Base-by-base conservation (phyloP, 192 early-diverging fungal genomes). In the Dissophora globulifera region DNA sequence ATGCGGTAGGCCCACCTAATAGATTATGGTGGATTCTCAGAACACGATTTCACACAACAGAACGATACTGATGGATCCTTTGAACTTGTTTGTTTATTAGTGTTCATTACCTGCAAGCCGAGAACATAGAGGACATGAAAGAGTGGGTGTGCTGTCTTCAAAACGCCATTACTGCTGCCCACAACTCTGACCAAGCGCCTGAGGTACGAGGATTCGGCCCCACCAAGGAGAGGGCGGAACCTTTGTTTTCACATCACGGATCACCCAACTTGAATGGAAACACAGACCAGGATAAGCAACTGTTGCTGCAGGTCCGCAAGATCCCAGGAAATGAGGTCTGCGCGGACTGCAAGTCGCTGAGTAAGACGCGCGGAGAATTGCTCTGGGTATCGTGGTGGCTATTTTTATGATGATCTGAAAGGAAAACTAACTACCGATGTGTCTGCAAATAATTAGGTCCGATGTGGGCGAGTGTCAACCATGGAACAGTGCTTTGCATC, bases 401-500 rank as follows among this genome's bases (percentile, higher is more conserved):
- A n/a, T n/a, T n/a, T n/a, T n/a, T n/a, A n/a, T n/a, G n/a, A n/a
- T n/a, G n/a, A n/a, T n/a, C n/a, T n/a, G n/a, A n/a, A n/a, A n/a
- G n/a, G n/a, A n/a, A n/a, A n/a, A n/a, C n/a, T n/a, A n/a, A n/a
- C n/a, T n/a, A n/a, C n/a, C n/a, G n/a, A n/a, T n/a, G n/a, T n/a
- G 12, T 33, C 22, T 60, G 25, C 26, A 20, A 46, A 42, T n/a
- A 10, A 6, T 26, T 57, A 68, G 88, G 84, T 42, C 92, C 93
- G 13, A 90, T 93, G 78, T 96, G 95, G 95, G 92, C 93, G 32
- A 87, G 89, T 61, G 92, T 91, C 25, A 95, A 93, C 51, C 82
- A 93, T 42, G 94, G 95, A 30, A 84, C 85, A 3, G 81, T 93
- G 30, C 63, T 96, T 58, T 96, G 93, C 62, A 96, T 95, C 25